phyloP scores from a whole-genome alignment of 2,329 filamentous ascomycete genomes.

The Phialemoniopsis sp. region DNA sequence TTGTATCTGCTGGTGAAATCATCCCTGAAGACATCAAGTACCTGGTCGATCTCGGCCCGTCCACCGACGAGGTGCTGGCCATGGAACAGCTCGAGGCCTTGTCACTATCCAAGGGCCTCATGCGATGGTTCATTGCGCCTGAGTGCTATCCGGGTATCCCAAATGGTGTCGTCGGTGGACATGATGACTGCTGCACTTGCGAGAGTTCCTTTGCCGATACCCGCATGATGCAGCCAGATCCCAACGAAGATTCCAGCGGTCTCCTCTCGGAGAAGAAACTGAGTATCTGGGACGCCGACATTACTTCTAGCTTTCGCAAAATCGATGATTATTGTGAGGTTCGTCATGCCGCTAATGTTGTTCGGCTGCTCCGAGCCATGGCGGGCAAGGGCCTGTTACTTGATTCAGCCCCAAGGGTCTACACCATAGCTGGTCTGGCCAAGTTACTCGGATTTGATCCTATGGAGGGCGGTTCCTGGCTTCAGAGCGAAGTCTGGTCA shows the following conservation, averaged over 20 bases:
- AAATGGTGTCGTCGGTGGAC: constrained; percentile 25
- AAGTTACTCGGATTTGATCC: constrained; percentile 49
- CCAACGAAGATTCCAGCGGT: no score
- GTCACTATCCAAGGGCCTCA: constrained; percentile 10
- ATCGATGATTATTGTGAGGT: constrained; percentile 59
- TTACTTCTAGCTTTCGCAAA: constrained; percentile 16
- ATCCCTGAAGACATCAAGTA: constrained; percentile 15
- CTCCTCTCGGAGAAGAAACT: no score
- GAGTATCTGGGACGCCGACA: constrained; percentile 4
- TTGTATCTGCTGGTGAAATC: constrained; percentile 1
- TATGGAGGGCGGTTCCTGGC: constrained; percentile 27
- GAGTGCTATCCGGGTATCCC: background rate
- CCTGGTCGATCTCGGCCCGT: constrained; percentile 13
- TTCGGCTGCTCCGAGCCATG: constrained; percentile 57
- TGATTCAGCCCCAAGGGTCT: constrained; percentile 63
- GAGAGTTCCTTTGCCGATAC: no score
- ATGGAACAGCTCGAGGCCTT: constrained; percentile 12
- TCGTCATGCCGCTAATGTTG: constrained; percentile 59
- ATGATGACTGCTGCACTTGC: constrained; percentile 35
- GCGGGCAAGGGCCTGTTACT: constrained; percentile 46
- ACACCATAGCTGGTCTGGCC: constrained; percentile 61
- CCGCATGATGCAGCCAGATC: no score
- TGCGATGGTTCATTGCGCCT: constrained; percentile 9
- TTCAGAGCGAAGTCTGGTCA: constrained; percentile 42
- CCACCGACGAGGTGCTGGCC: constrained; percentile 7